Evolutionary conservation across 2,329 filamentous ascomycete genomes (phyloP).

Genomic region (Bertia moriformis): DNA sequence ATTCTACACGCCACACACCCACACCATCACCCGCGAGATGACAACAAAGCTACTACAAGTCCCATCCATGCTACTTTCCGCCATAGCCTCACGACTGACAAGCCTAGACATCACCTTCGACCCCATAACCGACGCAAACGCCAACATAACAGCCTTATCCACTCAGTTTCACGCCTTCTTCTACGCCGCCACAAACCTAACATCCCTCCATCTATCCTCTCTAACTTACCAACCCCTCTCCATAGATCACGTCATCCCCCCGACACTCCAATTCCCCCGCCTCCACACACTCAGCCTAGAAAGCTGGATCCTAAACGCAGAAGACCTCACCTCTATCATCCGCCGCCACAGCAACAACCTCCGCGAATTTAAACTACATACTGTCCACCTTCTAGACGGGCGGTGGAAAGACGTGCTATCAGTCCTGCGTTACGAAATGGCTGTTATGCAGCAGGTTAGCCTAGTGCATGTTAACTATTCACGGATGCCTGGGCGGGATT

Average conservation of each 20-base stretch:
- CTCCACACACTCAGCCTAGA: background rate
- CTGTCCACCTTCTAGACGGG: background rate
- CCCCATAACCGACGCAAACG: background rate
- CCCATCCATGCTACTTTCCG: background rate
- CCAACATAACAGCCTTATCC: background rate
- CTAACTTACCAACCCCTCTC: background rate
- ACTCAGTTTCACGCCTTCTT: background rate
- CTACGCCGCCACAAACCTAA: background rate
- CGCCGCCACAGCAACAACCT: background rate
- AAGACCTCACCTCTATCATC: background rate
- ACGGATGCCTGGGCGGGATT: background rate
- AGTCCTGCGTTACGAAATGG: background rate
- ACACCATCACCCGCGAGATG: background rate
- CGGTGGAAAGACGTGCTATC: background rate
- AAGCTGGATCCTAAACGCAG: background rate
- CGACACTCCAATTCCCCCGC: background rate
- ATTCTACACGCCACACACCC: background rate
- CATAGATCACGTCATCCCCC: background rate
- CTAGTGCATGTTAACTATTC: background rate
- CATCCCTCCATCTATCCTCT: background rate
- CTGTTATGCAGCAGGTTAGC: background rate
- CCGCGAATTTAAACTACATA: background rate
- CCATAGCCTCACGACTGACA: background rate
- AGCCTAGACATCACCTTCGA: background rate
- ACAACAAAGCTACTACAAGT: background rate